phyloP scores from a whole-genome alignment of 306 rosid genomes.

The Morella rubra region DNA sequence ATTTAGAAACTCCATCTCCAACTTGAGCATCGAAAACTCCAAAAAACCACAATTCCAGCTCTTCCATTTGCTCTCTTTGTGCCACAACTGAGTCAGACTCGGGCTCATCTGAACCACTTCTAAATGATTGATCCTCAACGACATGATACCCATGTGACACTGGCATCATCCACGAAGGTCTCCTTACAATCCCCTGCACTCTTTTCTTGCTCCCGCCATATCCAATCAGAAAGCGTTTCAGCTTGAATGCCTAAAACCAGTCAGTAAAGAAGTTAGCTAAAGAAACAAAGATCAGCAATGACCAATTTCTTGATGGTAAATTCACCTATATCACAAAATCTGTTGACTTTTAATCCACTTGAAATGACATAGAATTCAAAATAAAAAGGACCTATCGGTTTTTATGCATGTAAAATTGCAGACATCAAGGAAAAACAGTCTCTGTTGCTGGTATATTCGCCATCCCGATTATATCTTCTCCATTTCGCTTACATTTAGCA shows the following conservation, averaged over 20 bases:
- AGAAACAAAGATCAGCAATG: neutral
- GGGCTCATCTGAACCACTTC: constrained; percentile 32
- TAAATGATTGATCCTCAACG: constrained; percentile 26
- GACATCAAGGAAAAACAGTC: neutral
- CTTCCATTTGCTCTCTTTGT: constrained; percentile 65
- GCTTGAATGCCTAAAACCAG: constrained; percentile 40
- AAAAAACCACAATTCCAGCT: constrained; percentile 68
- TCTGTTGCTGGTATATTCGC: neutral
- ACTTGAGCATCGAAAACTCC: constrained; percentile 64
- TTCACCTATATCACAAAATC: neutral
- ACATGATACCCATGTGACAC: constrained; percentile 69
- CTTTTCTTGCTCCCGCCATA: constrained; percentile 37
- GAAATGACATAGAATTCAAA: neutral
- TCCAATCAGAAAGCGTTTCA: constrained; percentile 40
- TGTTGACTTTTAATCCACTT: neutral
- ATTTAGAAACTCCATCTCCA: constrained; percentile 64
- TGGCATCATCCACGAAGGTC: constrained; percentile 79
- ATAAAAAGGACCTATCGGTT: neutral
- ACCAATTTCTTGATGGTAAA: too few relatives aligned
- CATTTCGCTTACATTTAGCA: neutral
- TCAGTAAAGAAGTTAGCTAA: neutral
- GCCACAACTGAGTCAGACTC: constrained; percentile 64
- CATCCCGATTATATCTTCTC: neutral
- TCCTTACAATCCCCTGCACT: constrained; percentile 16
- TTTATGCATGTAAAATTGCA: neutral